These are phyloP conservation scores for Jamesozyma spencerorum DNA, from an alignment of 805 yeast species.

Conservation along the genomic window DNA sequence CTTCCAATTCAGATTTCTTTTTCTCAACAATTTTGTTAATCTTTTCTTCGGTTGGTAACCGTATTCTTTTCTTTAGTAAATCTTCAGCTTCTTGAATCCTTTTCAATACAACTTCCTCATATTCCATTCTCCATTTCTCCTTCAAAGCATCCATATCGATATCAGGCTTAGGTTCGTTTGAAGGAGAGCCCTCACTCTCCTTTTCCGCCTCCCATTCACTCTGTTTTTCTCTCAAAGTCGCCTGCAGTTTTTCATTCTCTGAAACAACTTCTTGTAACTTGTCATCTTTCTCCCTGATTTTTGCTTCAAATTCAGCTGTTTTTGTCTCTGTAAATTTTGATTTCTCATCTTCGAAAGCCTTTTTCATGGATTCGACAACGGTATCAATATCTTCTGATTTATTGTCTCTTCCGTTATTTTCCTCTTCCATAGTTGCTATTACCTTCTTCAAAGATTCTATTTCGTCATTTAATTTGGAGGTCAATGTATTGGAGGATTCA, in stretches of 20 bases:
- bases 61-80: conserved; percentile 40
- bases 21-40: conserved; percentile 43
- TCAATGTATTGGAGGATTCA: conserved; percentile 5
- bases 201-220: too few relatives aligned
- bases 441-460: conserved; percentile 16
- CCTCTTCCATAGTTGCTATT: conserved; percentile 13
- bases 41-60: conserved; percentile 36
- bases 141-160: conserved; percentile 12
- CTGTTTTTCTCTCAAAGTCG: too few relatives aligned
- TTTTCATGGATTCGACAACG: conserved; percentile 23
- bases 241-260: not conserved
- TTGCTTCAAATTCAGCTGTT: conserved; percentile 18
- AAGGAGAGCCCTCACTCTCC: too few relatives aligned
- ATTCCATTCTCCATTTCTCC: conserved; percentile 32
- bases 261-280: conserved; percentile 3
- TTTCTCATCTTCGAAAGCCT: conserved; percentile 24
- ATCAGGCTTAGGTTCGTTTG: too few relatives aligned
- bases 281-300: conserved; percentile 15
- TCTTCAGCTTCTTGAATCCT: conserved; percentile 33
- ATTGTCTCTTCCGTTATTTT: conserved; percentile 10
- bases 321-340: conserved; percentile 14
- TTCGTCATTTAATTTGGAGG: conserved; percentile 7
- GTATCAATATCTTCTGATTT: conserved; percentile 13
- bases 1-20: conserved; percentile 19
- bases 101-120: conserved; percentile 19